Evolutionary conservation across 805 yeast species (phyloP), one percentile per base, ranked within the genome.

Genomic region (Allodekkera sacchari): DNA sequence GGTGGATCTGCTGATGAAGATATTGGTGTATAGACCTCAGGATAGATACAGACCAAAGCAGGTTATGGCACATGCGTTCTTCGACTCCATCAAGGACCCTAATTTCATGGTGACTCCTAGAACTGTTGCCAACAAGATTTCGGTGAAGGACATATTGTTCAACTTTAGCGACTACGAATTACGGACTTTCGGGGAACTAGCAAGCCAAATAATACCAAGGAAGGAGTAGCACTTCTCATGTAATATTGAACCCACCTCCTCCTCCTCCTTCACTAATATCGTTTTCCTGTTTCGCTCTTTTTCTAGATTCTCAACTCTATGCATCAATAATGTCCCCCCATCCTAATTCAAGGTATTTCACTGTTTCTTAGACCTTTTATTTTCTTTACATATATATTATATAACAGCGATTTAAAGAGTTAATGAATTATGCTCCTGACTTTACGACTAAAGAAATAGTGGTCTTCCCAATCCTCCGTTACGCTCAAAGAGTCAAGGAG

Each of bases 11-110:
- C 64, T 92, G 47, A 69, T 81, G 66, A 71, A 71, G 37, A 75
- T 92, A 28, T 70, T 92, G 41, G 94, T 85, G 30, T 92, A 92
- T 59, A 92, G 87, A 41, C 99, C 99, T 11, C 82, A 78, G 32
- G 61, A 65, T 35, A 75, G 99, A 55, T 70, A 84, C 37, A 68
- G 81, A 28, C 89, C 97, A 31, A 71, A 79, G 50, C 71, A 80
- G 45, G 85, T 89, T 7, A 62, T 92, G 67, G 75, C 88, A 6
- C 96, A 89, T 62, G 79, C 81, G 17, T 92, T 85, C 56, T 89
- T 89, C 54, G 81, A 84, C 54, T 95, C 88, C 50, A 67, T 89
- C 44, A 80, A 89, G 53, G 68, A 66, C 33, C 56, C 59, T 18
- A 59, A 61, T 13, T 70, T 72, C 52, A 58, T 57, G 29, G 55